Conservation (phyloP, 371 early-diverging fungal species). For the Encephalitozoon romaleae region DNA sequence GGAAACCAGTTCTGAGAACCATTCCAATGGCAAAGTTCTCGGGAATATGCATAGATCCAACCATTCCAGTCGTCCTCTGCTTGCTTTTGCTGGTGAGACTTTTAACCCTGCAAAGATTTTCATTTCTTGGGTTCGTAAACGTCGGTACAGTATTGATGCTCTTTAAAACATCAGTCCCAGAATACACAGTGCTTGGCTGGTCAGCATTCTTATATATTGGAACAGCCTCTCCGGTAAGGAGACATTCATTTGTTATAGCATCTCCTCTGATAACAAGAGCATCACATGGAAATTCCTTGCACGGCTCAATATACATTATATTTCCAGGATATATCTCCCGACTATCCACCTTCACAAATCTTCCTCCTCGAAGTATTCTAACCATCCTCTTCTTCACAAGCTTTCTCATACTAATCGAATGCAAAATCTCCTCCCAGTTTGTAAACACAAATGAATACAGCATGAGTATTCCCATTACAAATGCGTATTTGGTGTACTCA, state of each 20-base stretch:
- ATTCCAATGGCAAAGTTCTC: constrained; percentile 66
- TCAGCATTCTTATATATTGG: constrained; percentile 69
- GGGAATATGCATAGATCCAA: constrained; percentile 59
- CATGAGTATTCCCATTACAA: constrained; percentile 44
- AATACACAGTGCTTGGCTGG: constrained; percentile 21
- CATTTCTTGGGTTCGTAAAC: not conserved
- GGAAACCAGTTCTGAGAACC: constrained; percentile 84
- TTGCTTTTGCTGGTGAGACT: constrained; percentile 16
- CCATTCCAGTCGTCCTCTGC: constrained; percentile 70
- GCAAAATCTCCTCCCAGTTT: constrained; percentile 26
- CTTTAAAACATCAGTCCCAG: constrained; percentile 46
- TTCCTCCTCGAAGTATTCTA: constrained; percentile 36
- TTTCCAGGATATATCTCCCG: constrained; percentile 53
- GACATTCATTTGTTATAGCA: constrained; percentile 90
- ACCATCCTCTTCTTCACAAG: constrained; percentile 16
- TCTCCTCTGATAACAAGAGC: constrained; percentile 82
- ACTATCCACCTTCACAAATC: constrained; percentile 17
- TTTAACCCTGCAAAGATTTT: constrained; percentile 22
- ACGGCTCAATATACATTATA: constrained; percentile 40
- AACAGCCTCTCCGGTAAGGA: constrained; percentile 91
- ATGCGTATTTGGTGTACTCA: constrained; percentile 51
- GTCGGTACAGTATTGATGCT: constrained; percentile 11
- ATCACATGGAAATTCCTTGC: constrained; percentile 73
- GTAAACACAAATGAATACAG: constrained; percentile 39
- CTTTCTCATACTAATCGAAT: constrained; percentile 25